These are phyloP conservation scores for Stephania japonica DNA, from an alignment of 164 flowering plant species.

Conservation along the genomic window DNA sequence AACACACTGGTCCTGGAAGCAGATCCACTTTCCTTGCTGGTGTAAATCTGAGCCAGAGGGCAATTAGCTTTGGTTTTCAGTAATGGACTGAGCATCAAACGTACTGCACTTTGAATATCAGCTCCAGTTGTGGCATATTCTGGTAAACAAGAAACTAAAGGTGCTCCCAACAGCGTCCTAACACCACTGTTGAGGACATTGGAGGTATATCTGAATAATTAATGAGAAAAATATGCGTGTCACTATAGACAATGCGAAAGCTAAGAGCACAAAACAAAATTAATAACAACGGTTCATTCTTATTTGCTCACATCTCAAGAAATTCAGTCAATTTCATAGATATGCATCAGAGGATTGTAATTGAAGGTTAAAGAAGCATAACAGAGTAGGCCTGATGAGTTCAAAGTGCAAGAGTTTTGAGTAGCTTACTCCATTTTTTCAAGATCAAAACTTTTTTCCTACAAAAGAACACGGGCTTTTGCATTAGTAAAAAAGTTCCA, in stretches of 20 bases:
- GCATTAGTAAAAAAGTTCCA: no score
- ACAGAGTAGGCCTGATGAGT: no score
- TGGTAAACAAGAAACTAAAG: slow-evolving; percentile 61
- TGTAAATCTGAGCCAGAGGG: slow-evolving; percentile 24
- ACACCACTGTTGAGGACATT: slow-evolving; percentile 37
- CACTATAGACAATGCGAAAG: not conserved
- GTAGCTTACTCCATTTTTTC: no score
- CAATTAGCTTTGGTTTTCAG: slow-evolving; percentile 32
- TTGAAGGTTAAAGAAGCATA: no score
- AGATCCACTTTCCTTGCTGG: slow-evolving; percentile 42
- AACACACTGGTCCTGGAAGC: slow-evolving; percentile 22
- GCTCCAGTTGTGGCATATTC: slow-evolving; percentile 44
- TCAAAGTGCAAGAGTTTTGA: no score
- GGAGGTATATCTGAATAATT: slow-evolving; percentile 27
- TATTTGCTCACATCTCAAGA: not conserved
- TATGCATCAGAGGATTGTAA: no score
- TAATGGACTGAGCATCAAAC: slow-evolving; percentile 60
- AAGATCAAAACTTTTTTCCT: no score
- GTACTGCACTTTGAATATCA: slow-evolving; percentile 50
- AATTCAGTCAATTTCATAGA: not conserved
- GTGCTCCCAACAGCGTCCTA: slow-evolving; percentile 56
- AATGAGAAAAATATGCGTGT: not conserved
- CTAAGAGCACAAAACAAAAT: not conserved
- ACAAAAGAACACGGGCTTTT: no score
- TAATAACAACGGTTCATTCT: no score